Evolutionary conservation across 345 rosid genomes (phyloP).

Genomic region (Gossypium raimondii): DNA sequence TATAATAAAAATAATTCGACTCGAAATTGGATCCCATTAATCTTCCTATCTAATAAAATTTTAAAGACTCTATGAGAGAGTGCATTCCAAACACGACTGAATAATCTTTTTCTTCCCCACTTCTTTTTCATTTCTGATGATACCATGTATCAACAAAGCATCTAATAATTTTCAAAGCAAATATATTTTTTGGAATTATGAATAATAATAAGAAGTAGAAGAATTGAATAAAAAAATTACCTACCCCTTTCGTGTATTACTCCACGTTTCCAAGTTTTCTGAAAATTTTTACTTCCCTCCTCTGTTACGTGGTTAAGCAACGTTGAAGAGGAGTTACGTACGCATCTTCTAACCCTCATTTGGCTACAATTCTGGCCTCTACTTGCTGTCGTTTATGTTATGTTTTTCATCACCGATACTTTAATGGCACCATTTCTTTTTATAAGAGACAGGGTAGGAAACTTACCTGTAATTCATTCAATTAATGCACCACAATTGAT

Average conservation of each 20-base stretch:
- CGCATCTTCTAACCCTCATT: conserved; percentile 2
- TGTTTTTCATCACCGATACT: no score
- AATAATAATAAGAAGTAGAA: not conserved
- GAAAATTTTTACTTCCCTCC: not conserved
- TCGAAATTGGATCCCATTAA: rapidly evolving
- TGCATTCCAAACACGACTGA: no score
- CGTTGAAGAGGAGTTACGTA: not conserved
- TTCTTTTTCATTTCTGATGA: no score
- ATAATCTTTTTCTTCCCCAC: no score
- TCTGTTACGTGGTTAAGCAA: not conserved
- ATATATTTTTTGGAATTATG: no score
- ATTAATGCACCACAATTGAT: not conserved
- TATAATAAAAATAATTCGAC: no score
- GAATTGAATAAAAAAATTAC: no score
- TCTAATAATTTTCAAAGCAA: no score
- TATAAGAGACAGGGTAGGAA: no score
- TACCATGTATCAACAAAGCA: no score
- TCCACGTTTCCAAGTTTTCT: not conserved
- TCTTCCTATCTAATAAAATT: rapidly evolving
- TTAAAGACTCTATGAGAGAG: no score
- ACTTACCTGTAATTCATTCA: no score
- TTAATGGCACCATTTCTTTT: not conserved
- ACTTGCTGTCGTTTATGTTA: not conserved
- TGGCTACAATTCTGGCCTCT: conserved; percentile 11
- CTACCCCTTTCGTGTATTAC: not conserved